Percentiles rank a stretch among this genome's conserved stretches.
phyloP scores from a whole-genome alignment of 2,329 filamentous ascomycete genomes.

The Aspergillus alliaceus region DNA sequence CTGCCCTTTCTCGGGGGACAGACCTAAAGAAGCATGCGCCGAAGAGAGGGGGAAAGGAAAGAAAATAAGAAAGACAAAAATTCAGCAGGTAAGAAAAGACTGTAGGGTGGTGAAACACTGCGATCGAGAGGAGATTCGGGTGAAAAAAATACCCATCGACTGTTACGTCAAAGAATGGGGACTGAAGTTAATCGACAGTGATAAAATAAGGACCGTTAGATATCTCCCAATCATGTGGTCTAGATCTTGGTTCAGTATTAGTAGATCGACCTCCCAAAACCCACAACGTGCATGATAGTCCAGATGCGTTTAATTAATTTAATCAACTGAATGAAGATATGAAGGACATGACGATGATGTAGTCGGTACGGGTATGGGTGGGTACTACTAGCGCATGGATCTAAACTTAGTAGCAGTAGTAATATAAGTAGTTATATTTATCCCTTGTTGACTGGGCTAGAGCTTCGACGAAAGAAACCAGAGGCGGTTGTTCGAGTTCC shows the following conservation, averaged over 20 bases:
- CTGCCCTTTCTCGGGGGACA: not conserved
- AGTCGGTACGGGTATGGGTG: not conserved
- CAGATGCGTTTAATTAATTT: not conserved
- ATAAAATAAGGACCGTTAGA: constrained; percentile 2
- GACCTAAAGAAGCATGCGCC: not conserved
- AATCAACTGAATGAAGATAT: not conserved
- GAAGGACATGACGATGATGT: not conserved
- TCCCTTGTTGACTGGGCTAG: not conserved
- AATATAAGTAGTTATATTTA: too few relatives aligned
- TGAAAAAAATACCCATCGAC: not conserved
- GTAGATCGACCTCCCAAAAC: constrained; percentile 5
- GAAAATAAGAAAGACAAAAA: not conserved
- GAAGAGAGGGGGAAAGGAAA: not conserved
- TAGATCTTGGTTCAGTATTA: constrained; percentile 14
- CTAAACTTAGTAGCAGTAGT: not conserved
- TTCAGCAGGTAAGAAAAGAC: too few relatives aligned
- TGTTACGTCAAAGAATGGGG: constrained; percentile 2
- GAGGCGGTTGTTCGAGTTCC: not conserved
- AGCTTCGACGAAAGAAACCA: not conserved
- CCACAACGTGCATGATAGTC: constrained; percentile 10
- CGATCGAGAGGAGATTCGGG: too few relatives aligned
- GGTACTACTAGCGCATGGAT: not conserved
- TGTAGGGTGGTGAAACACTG: too few relatives aligned
- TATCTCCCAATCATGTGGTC: constrained; percentile 14
- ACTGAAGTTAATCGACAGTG: not conserved